phyloP scores from a whole-genome alignment of 208 protist species.

The Kentomonas sorsogonicus region DNA sequence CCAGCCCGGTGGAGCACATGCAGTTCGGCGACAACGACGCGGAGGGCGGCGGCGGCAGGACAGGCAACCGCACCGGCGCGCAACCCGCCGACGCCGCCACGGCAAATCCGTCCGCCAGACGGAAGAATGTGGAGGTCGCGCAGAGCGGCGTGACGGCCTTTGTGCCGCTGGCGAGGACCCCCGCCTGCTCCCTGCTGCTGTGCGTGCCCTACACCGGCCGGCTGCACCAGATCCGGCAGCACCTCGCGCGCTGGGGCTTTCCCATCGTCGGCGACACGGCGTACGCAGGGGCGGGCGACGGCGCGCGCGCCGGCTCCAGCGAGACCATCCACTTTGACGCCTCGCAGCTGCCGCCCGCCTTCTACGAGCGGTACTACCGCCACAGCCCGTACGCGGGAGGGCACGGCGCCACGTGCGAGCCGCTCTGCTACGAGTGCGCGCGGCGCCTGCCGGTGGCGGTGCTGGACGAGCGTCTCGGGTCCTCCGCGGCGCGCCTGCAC shows the following conservation, averaged over 20 bases:
- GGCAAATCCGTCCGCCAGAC: background rate
- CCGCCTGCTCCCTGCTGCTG: conserved; percentile 67
- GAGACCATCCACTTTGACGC: conserved; percentile 18
- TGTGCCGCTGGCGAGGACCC: too few species aligned
- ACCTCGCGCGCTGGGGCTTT: conserved; percentile 62
- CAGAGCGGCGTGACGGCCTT: conserved; percentile 11
- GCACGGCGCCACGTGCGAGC: conserved; percentile 17
- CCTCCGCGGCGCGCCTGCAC: conserved; percentile 51
- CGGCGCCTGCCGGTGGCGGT: conserved; percentile 41
- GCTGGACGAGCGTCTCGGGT: conserved; percentile 23
- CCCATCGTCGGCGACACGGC: conserved; percentile 54
- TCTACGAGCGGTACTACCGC: background rate
- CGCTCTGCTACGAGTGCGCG: conserved; percentile 72
- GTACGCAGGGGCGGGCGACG: background rate
- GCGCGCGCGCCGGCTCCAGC: background rate
- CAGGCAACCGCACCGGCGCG: background rate
- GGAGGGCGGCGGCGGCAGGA: background rate
- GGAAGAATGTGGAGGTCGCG: background rate
- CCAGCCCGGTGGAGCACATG: background rate
- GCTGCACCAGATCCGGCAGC: conserved; percentile 89
- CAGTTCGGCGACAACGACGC: background rate
- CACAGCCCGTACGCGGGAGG: background rate
- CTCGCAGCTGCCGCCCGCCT: conserved; percentile 16
- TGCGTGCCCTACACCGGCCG: conserved; percentile 88
- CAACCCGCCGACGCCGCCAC: background rate